phyloP scores from a whole-genome alignment of 1,139 yeast genomes.

The Ogataea hybrid region DNA sequence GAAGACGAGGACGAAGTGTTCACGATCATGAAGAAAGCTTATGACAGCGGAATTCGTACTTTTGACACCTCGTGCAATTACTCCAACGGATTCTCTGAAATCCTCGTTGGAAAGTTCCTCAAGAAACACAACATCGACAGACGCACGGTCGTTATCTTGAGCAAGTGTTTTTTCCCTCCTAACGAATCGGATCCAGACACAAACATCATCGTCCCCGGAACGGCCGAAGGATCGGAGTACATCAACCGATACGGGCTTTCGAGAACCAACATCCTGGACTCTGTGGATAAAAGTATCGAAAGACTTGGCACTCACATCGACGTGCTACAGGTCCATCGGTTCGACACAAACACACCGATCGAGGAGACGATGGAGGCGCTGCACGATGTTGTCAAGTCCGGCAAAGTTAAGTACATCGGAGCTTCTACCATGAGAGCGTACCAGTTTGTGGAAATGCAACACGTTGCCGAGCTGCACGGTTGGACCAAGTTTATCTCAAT shows the following conservation, averaged over 20 bases:
- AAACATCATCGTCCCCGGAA: constrained; percentile 15
- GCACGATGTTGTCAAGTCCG: constrained; percentile 49
- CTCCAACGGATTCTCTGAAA: constrained; percentile 45
- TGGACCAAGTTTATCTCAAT: constrained; percentile 58
- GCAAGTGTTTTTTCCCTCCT: constrained; percentile 39
- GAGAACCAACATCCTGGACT: constrained; percentile 54
- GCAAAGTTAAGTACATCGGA: constrained; percentile 54
- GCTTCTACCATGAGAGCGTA: constrained; percentile 53
- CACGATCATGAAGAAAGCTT: constrained; percentile 46
- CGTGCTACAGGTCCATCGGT: constrained; percentile 50
- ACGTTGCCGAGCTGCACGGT: constrained; percentile 47
- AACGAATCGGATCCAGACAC: constrained; percentile 26
- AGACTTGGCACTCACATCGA: constrained; percentile 55
- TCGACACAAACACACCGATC: constrained; percentile 42
- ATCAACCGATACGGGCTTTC: constrained; percentile 46
- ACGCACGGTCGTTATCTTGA: constrained; percentile 45
- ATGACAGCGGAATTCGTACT: constrained; percentile 52
- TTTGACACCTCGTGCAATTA: constrained; percentile 53
- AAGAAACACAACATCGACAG: constrained; percentile 44
- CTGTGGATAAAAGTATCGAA: constrained; percentile 44
- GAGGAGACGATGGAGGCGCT: constrained; percentile 55
- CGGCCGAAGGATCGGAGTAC: constrained; percentile 26
- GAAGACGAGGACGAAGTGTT: constrained; percentile 42
- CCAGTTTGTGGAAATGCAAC: constrained; percentile 50
- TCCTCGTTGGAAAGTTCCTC: constrained; percentile 43